These are phyloP conservation scores for Phytophthora vignae DNA, from an alignment of 352 stramenopile species.

Conservation along the genomic window DNA sequence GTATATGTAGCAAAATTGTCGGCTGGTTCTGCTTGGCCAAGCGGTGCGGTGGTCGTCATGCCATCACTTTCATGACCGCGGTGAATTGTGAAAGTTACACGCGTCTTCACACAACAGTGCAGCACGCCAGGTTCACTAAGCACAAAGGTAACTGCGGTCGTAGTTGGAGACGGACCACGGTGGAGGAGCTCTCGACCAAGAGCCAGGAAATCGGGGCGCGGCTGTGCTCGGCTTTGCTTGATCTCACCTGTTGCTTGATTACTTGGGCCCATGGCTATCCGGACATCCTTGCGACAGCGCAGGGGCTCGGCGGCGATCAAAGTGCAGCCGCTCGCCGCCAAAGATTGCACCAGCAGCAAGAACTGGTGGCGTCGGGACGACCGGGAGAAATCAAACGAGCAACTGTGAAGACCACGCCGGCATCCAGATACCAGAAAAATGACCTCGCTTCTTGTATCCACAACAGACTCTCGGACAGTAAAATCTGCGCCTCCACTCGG, in stretches of 20 bases:
- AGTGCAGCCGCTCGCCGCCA: no score
- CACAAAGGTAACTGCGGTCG: background rate
- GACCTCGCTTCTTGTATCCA: background rate
- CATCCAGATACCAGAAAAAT: no score
- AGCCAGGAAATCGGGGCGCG: background rate
- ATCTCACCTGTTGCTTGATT: background rate
- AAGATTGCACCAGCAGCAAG: background rate
- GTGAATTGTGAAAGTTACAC: no score
- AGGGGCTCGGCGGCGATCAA: background rate
- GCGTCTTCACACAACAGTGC: no score
- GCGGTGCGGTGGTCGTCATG: no score
- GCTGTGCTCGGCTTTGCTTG: background rate
- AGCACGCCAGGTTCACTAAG: background rate
- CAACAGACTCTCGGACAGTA: background rate
- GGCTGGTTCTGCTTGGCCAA: no score
- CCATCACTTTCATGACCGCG: background rate
- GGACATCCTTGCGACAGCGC: background rate
- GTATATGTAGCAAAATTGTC: no score
- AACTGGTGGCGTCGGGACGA: background rate
- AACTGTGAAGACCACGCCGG: no score
- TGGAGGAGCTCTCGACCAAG: no score
- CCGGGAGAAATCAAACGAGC: background rate
- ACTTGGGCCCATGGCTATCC: background rate
- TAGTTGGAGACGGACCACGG: background rate
- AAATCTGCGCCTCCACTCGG: slow-evolving; percentile 5